Base-by-base conservation (phyloP, 768 basidiomycete genomes). In the Lentinula detonsa region DNA sequence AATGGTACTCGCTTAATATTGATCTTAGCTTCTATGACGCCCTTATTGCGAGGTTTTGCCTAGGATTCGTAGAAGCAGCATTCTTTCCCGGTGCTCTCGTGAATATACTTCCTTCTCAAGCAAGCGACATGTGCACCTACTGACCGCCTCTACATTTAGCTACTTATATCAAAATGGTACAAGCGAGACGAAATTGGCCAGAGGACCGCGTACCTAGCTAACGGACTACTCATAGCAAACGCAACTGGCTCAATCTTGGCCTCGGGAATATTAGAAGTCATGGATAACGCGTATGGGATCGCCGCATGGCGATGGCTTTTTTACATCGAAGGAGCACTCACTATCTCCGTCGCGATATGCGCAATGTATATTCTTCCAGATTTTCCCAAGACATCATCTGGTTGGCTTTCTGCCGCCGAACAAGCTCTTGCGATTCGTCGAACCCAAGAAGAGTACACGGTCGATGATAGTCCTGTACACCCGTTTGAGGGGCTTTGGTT, bases 251-350 rank as follows among this genome's bases (percentile, higher is more conserved):
- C 89, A 1, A 74, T 93, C 9, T 81, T 93, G 55, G 90, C 91
- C 10, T 88, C 89, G 37, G 86, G 83, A 2, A 89, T 93, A 55
- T 79, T 93, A 16, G 78, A 82, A 63, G 74, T 76, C 11, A 90
- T 93, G 87, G 81, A 91, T 42, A 87, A 85, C 4, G 78, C 77
- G 58, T 73, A 83, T 15, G 91, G 91, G 0, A 77, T 81, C 61
- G 77, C 86, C 10, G 88, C 87, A 0, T 94, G 91, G 91, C 76
- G 87, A 82, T 87, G 88, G 87, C 76, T 90, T 13, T 90, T 90
- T 74, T 87, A 78, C 65, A 76, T 87, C 35, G 88, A 88, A 72
- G 87, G 87, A 35, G 70, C 76, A 9, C 67, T 87, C 57, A 89
- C 85, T 11, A 74, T 87, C 48, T 68, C 67, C 15, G 71, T 78